Base-by-base conservation (phyloP, 2,329 filamentous ascomycete species). In the Stachybotrys chlorohalonatus region DNA sequence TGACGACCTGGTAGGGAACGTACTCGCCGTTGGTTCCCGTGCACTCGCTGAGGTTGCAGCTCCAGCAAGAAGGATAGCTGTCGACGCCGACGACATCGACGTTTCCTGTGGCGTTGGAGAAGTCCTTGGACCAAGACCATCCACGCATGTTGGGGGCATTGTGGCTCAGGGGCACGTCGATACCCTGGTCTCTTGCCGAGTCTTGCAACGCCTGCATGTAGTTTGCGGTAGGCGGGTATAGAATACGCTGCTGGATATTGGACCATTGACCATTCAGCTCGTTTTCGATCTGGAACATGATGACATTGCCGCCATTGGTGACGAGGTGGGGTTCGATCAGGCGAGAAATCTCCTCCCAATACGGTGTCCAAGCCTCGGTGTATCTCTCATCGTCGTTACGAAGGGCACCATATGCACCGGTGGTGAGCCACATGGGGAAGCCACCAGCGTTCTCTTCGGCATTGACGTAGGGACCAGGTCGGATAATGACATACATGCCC, bases 361-460 rank as follows among this genome's bases (percentile, higher is more conserved):
- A 84, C 2, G 78, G 78, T 4, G 71, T 75, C 75, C 79, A 79
- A 0, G 80, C 80, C 11, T 71, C 68, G 1, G 75, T 79, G 62
- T 77, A 83, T 50, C 74, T 70, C 5, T 73, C 64, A 56, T 84
- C 75, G 47, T 82, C 75, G 54, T 82, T 71, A 36, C 82, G 70
- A 15, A 82, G 66, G 17, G 64, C 61, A 2, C 82, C 81, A 52
- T 82, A 81, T 31, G 72, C 80, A 48, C 82, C 83, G 1, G 82
- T 84, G 0, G 82, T 85, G 6, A 82, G 65, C 81, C 83, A 86
- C 1, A 83, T 68, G 0, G 83, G 81, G 55, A 84, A 81, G 0
- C 83, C 83, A 36, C 84, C 83, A 1, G 78, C 81, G 57, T 79
- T 84, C 3, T 81, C 74, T 62, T 86, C 84, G 1, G 82, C 83